A percentile compares a stretch with the other conserved stretches of the same genome.
Conservation (phyloP, 306 rosid genomes). For the Comarum palustre region DNA sequence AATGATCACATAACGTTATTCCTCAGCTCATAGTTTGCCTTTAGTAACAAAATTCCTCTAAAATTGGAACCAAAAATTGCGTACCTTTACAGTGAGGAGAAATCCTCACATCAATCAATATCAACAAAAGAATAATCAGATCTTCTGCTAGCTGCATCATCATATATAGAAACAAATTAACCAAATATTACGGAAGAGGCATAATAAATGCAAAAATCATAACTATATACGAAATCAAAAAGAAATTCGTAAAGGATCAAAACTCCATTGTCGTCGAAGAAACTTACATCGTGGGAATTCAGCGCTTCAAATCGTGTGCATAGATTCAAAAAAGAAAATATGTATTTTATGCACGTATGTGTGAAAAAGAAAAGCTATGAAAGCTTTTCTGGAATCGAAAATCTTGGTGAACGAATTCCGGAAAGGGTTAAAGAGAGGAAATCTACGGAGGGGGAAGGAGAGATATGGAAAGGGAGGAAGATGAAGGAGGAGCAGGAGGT, state of each 20-base stretch:
- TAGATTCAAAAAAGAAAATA: not conserved
- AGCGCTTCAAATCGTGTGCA: not conserved
- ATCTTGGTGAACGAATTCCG: not conserved
- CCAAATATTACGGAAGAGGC: not conserved
- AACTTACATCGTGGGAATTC: constrained; percentile 17
- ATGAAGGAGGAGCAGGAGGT: not conserved
- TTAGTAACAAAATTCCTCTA: not conserved
- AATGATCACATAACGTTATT: not conserved
- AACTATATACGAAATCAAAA: not conserved
- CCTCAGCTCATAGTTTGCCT: not conserved
- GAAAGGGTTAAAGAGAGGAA: constrained; percentile 1
- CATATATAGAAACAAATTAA: not conserved
- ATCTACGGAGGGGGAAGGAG: not conserved
- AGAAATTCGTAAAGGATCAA: constrained; percentile 7
- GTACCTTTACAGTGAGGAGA: constrained; percentile 1
- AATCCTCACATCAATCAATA: constrained; percentile 20
- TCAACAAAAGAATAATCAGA: not conserved
- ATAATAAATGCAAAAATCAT: not conserved
- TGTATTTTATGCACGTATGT: not conserved
- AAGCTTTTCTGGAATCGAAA: not conserved
- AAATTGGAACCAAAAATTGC: not conserved
- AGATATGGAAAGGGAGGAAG: not conserved
- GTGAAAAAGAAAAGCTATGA: not conserved
- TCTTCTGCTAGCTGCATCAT: constrained; percentile 10
- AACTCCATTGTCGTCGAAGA: not conserved